Base-by-base conservation (phyloP, 2,329 filamentous ascomycete genomes). In the Monascus ruber region DNA sequence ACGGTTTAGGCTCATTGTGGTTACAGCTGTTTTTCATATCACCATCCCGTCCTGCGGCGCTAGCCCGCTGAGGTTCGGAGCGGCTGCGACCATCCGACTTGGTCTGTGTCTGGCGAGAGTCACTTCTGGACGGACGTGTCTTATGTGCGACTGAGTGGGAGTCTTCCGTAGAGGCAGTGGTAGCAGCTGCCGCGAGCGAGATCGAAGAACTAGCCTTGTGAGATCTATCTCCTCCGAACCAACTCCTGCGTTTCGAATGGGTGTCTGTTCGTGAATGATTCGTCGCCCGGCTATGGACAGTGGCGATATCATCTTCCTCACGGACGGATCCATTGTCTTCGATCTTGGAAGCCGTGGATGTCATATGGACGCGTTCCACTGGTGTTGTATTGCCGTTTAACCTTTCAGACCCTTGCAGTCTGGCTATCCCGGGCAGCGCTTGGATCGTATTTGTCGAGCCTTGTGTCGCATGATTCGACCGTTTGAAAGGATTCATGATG, bases 401-500 rank as follows among this genome's bases (percentile, higher is more conserved):
- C 36, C 55, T 56, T 33, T 41, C 39, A 25, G 53, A 50, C 4
- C 48, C 44, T 31, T 44, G 47, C 34, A 40, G 44, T 28, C 45
- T 54, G 7, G 28, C 28, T 6, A 44, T n/a, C 7, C 47, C 52
- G 26, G 41, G 31, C 7, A 39, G 35, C 26, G 43, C 44, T 8
- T 62, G 59, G 24, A 60, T 50, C 0, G 60, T 62, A 36, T 57
- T 56, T 25, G 59, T 54, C 2, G 62, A 65, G 38, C 52, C 57
- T n/a, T 52, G 55, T 5, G 51, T 45, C 8, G 48, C 53, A 39
- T 66, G 63, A 31, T 57, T 55, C 4, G 58, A 50, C 27, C 64
- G 63, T 45, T 60, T 66, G 50, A 66, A 66, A 2, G 60, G 62
- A 36, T 66, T 66, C 43, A 66, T 63, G 33, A 62, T 55, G 42